A percentile compares a stretch with the other conserved stretches of the same genome.
These are phyloP conservation scores for Alternaria ventricosa DNA, from an alignment of 2,329 filamentous ascomycete genomes.

Conservation along the genomic window DNA sequence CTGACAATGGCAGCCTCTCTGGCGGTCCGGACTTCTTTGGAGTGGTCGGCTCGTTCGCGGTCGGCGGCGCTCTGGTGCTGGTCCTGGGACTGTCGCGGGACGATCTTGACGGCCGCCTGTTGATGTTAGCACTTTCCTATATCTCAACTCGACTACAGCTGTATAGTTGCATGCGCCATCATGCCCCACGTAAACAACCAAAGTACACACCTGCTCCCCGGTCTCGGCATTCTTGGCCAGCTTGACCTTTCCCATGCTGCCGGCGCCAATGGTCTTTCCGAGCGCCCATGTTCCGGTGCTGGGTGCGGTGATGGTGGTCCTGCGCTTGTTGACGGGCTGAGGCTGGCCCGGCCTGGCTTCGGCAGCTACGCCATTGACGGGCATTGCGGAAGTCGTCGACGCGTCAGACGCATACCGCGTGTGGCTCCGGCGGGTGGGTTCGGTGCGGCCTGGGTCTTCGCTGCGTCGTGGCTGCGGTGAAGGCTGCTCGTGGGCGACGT, in stretches of 20 bases:
- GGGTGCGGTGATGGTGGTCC: slow-evolving; percentile 86
- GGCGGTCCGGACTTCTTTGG: slow-evolving; percentile 93
- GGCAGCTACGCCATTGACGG: slow-evolving; percentile 46
- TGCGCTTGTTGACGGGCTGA: slow-evolving; percentile 49
- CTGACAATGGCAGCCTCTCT: slow-evolving; percentile 96
- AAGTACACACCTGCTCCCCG: slow-evolving; percentile 77
- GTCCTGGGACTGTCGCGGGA: slow-evolving; percentile 87
- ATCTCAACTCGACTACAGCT: neutral
- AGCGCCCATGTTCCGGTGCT: slow-evolving; percentile 88
- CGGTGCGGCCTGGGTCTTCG: slow-evolving; percentile 65
- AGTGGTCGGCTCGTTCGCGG: slow-evolving; percentile 90
- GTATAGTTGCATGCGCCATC: neutral
- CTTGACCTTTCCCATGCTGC: slow-evolving; percentile 99
- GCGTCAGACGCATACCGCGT: slow-evolving; percentile 56
- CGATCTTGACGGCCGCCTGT: slow-evolving; percentile 95
- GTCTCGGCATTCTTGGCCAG: slow-evolving; percentile 88
- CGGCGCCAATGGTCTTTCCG: slow-evolving; percentile 95
- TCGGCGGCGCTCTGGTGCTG: slow-evolving; percentile 76
- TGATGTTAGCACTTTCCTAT: slow-evolving; percentile 12
- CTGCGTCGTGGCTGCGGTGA: slow-evolving; percentile 60
- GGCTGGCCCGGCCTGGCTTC: slow-evolving; percentile 35
- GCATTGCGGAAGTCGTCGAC: slow-evolving; percentile 46
- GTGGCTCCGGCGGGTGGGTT: slow-evolving; percentile 59
- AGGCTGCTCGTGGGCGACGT: slow-evolving; percentile 63
- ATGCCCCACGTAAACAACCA: neutral